Percentiles rank a stretch among this genome's conserved stretches.
Evolutionary conservation across 1,284 basidiomycete species (phyloP).

Genomic region (Porodaedalea pini): DNA sequence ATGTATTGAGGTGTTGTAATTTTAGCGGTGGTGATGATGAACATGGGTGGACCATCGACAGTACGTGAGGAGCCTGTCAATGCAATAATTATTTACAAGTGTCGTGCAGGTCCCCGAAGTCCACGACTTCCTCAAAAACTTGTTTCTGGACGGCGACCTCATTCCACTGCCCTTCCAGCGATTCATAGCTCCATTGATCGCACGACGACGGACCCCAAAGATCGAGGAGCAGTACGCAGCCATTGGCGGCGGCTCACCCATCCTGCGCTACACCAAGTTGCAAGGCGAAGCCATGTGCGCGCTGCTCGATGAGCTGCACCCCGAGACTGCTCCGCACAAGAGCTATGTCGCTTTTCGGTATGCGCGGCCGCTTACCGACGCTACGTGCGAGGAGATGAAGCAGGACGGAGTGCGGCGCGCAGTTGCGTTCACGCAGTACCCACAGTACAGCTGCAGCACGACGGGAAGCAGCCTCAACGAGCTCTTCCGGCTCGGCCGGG

Average conservation of each 20-base stretch:
- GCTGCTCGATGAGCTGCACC: slow-evolving; percentile 90
- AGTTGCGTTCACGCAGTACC: slow-evolving; percentile 97
- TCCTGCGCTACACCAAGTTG: slow-evolving; percentile 83
- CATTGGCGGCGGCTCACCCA: slow-evolving; percentile 98
- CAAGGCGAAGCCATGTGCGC: slow-evolving; percentile 91
- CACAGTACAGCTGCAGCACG: slow-evolving; percentile 98
- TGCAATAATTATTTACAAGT: slow-evolving; percentile 14
- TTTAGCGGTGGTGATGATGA: slow-evolving; percentile 90
- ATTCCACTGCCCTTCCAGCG: slow-evolving; percentile 95
- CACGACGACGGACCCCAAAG: slow-evolving; percentile 86
- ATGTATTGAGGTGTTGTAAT: background rate
- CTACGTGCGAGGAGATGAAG: slow-evolving; percentile 81
- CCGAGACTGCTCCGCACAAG: slow-evolving; percentile 93
- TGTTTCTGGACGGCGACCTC: slow-evolving; percentile 94
- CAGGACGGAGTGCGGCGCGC: slow-evolving; percentile 90
- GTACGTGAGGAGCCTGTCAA: slow-evolving; percentile 41
- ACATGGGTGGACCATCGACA: slow-evolving; percentile 97
- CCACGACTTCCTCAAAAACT: slow-evolving; percentile 85
- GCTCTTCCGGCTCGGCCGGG: slow-evolving; percentile 65
- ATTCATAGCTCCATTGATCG: slow-evolving; percentile 85
- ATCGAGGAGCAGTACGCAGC: slow-evolving; percentile 93
- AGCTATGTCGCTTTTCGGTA: slow-evolving; percentile 95
- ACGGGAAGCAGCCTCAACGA: slow-evolving; percentile 98
- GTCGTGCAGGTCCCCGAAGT: slow-evolving; percentile 72
- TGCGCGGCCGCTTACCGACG: slow-evolving; percentile 85